Percentiles rank a stretch among this genome's conserved stretches.
phyloP scores from a whole-genome alignment of 1,139 yeast species.

The Zygoascus hellenicus region DNA sequence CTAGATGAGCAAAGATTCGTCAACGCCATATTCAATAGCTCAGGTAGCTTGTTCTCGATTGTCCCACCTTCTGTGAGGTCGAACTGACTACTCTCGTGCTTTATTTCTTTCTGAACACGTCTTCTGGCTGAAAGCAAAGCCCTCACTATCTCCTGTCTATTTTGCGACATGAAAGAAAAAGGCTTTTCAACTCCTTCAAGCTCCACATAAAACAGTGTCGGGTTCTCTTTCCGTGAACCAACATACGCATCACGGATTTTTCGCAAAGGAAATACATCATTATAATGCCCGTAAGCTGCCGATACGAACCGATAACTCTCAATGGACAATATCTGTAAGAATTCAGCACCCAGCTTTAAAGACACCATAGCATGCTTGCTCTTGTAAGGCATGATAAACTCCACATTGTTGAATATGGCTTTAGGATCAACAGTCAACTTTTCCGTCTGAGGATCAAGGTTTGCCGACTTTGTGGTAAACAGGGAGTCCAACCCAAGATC shows the following conservation, averaged over 20 bases:
- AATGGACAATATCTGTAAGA: constrained; percentile 49
- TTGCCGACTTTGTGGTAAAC: constrained; percentile 2
- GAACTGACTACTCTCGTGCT: neutral
- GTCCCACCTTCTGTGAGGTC: neutral
- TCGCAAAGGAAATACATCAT: constrained; percentile 22
- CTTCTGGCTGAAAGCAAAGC: constrained; percentile 25
- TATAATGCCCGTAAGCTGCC: constrained; percentile 23
- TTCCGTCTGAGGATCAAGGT: constrained; percentile 4
- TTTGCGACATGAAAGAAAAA: constrained; percentile 16
- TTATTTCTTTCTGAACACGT: constrained; percentile 16
- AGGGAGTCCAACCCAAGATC: constrained; percentile 6
- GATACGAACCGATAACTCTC: constrained; percentile 47
- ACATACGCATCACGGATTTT: constrained; percentile 48
- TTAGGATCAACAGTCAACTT: neutral
- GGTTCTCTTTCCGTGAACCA: constrained; percentile 2
- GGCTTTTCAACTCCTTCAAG: constrained; percentile 28
- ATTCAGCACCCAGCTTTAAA: constrained; percentile 64
- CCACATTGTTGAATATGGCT: constrained; percentile 8
- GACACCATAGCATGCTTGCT: constrained; percentile 42
- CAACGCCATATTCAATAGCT: constrained; percentile 55
- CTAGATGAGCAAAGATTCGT: constrained; percentile 60
- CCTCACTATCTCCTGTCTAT: constrained; percentile 25
- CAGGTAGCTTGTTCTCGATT: constrained; percentile 26
- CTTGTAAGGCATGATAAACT: neutral
- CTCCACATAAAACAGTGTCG: constrained; percentile 51